Base-by-base conservation (phyloP, 805 yeast genomes). In the Zygosaccharomyces rouxii region DNA sequence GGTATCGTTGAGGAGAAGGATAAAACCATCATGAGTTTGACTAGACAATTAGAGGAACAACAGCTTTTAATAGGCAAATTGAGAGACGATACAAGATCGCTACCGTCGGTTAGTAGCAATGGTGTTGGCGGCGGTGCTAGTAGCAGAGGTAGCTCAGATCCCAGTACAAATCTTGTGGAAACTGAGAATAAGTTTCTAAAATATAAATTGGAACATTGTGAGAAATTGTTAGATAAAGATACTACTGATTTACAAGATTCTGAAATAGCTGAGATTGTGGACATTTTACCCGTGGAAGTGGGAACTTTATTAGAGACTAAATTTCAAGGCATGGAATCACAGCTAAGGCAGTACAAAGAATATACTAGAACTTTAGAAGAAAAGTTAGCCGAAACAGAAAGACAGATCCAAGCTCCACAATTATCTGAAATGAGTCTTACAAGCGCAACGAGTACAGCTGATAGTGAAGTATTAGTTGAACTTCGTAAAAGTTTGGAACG, bases 141-240 rank as follows among this genome's bases (percentile, higher is more conserved):
- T 11, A 41, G 30, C 9, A 46, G 44, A n/a, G 22, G 50, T 26
- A 57, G 54, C 19, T 38, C 56, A 0, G 55, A 62, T 33, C 71
- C 73, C 3, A 71, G 70, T 40, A 52, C 69, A 3, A 62, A 72
- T 3, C 76, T 76, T 53, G 60, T 84, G 14, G 72, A 71, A 45
- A 79, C 87, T 0, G 95, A 87, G 55, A 83, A 83, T 56, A 73
- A 71, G 44, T 73, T 87, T 1, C 64, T 86, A 38, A 75, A 78
- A 51, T 89, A 84, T 57, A 79, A 80, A 57, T 68, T 86, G 16
- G 89, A 84, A 51, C 94, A 87, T 63, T 70, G 80, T 46, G 80
- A 80, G 23, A 72, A 90, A 45, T 62, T 86, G 30, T 76, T 79
- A 30, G 88, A 84, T 57, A 73, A 80, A 38, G 83, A 78, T 52